Base-by-base conservation (phyloP, 2,329 filamentous ascomycete genomes). In the Claviceps quebecensis region DNA sequence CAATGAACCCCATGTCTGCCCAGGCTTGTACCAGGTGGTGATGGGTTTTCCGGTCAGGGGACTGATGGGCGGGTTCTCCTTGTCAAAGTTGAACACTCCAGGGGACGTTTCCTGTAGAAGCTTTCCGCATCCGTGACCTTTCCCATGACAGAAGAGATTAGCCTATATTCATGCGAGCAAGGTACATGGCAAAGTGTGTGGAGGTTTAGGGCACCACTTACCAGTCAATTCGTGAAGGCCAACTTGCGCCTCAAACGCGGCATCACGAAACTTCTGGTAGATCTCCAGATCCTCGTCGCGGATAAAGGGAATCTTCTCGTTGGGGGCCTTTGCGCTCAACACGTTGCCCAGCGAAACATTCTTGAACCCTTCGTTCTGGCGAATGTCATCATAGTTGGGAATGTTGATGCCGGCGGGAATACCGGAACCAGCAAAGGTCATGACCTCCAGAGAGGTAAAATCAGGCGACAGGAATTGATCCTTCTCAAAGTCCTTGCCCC, bases 321-420 rank as follows among this genome's bases (percentile, higher is more conserved):
- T 85, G 0, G 90, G 87, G 0, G 89, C 86, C 70, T 95, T 95
- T 14, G 93, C 93, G 56, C 83, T 86, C 37, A 97, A 72, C 2
- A 97, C 87, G 59, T 98, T 98, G 49, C 91, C 93, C 2, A 98
- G 77, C 11, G 87, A 95, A 13, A 94, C 87, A 59, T 94, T 94
- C 71, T 95, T 95, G 78, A 94, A 95, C 2, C 88, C 88, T 54
- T 88, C 81, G 5, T 78, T 83, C 63, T 94, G 87, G 55, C 87
- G 77, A 54, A 93, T 88, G 55, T 84, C 80, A 58, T 87, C 84
- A 59, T 86, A 86, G 66, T 84, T 84, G 51, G 77, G 78, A 54
- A 83, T 81, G 59, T 84, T 83, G 61, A 83, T 83, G 26, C 82
- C 81, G 23, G 80, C 80, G 9, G 81, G 81, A 51, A 84, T 86